These are phyloP conservation scores for Delphinella strobiligena DNA, from an alignment of 2,329 filamentous ascomycete genomes.

Conservation along the genomic window DNA sequence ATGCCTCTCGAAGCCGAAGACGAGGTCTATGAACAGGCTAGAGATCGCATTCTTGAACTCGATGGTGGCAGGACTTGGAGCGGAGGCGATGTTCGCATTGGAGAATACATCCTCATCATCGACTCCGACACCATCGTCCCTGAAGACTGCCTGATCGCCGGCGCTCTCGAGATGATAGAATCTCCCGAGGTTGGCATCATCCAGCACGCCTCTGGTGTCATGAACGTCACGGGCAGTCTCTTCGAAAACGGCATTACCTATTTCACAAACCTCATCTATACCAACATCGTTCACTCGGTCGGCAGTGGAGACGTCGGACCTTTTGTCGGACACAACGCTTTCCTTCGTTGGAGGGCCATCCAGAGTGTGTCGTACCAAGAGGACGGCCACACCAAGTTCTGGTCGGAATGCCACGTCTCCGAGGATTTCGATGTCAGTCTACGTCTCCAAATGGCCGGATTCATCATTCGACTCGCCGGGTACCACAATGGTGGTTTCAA, in stretches of 20 bases:
- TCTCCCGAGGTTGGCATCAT: conserved; percentile 59
- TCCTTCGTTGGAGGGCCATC: conserved; percentile 56
- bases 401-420: conserved; percentile 65
- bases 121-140: conserved; percentile 61
- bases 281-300: conserved; percentile 57
- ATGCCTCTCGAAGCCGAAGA: conserved; percentile 26
- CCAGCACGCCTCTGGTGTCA: conserved; percentile 62
- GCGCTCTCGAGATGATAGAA: conserved; percentile 59
- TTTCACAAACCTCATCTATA: conserved; percentile 70
- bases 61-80: conserved; percentile 47
- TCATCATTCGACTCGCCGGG: conserved; percentile 54
- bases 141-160: conserved; percentile 54
- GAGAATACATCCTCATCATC: conserved; percentile 54
- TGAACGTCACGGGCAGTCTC: conserved; percentile 60
- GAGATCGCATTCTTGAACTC: conserved; percentile 39
- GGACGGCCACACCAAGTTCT: conserved; percentile 53
- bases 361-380: conserved; percentile 48
- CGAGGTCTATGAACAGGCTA: conserved; percentile 37
- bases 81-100: conserved; percentile 48
- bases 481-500: conserved; percentile 61
- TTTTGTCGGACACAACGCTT: conserved; percentile 68
- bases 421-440: conserved; percentile 61
- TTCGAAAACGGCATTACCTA: conserved; percentile 70
- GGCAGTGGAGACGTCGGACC: conserved; percentile 60
- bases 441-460: conserved; percentile 56